Evolutionary conservation across 768 basidiomycete genomes (phyloP).

Genomic region (Mycena vitilis): DNA sequence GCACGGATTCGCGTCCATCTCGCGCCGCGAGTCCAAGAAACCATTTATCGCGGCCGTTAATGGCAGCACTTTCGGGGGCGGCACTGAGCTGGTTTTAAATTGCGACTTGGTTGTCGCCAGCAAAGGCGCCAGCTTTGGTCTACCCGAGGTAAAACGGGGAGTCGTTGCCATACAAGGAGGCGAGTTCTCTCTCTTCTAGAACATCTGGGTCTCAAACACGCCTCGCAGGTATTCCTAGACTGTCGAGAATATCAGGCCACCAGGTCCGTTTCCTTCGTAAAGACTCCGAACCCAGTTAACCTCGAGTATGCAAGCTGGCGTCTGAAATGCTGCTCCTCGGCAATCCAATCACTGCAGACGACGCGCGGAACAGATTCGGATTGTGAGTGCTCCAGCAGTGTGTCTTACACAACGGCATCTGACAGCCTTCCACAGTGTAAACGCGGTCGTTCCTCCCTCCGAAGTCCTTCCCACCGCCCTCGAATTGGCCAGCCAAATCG

Average conservation of each 20-base stretch:
- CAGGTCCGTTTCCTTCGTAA: constrained; percentile 62
- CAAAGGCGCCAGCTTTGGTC: constrained; percentile 73
- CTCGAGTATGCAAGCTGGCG: constrained; percentile 61
- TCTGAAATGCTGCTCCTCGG: constrained; percentile 84
- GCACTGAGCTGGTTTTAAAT: constrained; percentile 76
- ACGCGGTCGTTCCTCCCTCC: constrained; percentile 68
- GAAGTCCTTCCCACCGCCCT: constrained; percentile 73
- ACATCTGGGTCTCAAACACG: constrained; percentile 5
- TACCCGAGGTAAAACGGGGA: constrained; percentile 84
- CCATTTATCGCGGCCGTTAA: constrained; percentile 86
- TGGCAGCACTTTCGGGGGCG: constrained; percentile 79
- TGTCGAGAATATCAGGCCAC: constrained; percentile 75
- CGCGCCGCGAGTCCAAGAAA: constrained; percentile 73
- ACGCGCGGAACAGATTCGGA: constrained; percentile 77
- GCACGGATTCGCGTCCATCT: constrained; percentile 80
- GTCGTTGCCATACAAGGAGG: constrained; percentile 81
- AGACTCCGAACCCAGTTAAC: constrained; percentile 34
- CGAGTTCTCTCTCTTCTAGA: constrained; percentile 36
- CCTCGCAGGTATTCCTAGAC: constrained; percentile 70
- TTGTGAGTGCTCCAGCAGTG: constrained; percentile 63
- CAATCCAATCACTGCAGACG: constrained; percentile 70
- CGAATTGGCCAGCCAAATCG: constrained; percentile 67
- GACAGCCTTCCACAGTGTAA: constrained; percentile 61
- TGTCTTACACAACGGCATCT: not conserved
- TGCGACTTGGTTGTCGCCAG: constrained; percentile 82